Conservation (phyloP, 345 rosid species). For the Physaria fendleri region DNA sequence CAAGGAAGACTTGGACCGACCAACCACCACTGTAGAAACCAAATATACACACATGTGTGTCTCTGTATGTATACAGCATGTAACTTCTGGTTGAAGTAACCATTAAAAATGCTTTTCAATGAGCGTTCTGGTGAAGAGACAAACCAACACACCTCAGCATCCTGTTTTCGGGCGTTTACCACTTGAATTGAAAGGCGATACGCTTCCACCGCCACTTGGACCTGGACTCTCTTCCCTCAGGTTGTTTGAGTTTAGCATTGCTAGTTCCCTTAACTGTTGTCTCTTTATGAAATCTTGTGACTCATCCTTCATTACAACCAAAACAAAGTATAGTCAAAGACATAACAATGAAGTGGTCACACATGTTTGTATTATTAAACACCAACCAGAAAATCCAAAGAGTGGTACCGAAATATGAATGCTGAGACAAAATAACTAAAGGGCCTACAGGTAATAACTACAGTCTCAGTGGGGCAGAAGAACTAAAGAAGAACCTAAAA, state of each 20-base stretch:
- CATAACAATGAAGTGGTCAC: slow-evolving; percentile 18
- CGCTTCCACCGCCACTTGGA: slow-evolving; percentile 61
- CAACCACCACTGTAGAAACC: slow-evolving; percentile 25
- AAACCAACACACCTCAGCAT: slow-evolving; percentile 37
- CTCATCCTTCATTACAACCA: slow-evolving; percentile 58
- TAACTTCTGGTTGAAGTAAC: slow-evolving; percentile 19
- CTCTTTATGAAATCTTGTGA: slow-evolving; percentile 94
- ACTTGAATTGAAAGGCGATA: slow-evolving; percentile 95
- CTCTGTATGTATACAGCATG: slow-evolving; percentile 21
- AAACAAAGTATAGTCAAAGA: slow-evolving; percentile 7
- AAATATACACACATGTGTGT: slow-evolving; percentile 14
- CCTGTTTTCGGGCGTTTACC: slow-evolving; percentile 99
- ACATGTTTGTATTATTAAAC: slow-evolving; percentile 24
- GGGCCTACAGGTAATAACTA: slow-evolving; percentile 26
- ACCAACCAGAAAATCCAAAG: slow-evolving; percentile 24
- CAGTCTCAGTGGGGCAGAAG: slow-evolving; percentile 9
- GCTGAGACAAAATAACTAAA: slow-evolving; percentile 5
- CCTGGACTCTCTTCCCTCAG: slow-evolving; percentile 98
- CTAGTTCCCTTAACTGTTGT: slow-evolving; percentile 92
- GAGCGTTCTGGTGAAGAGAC: background rate
- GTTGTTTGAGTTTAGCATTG: slow-evolving; percentile 84
- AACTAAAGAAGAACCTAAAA: slow-evolving; percentile 2
- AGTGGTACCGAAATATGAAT: slow-evolving; percentile 16
- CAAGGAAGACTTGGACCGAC: slow-evolving; percentile 7
- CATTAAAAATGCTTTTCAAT: background rate